Percentiles rank a stretch among this genome's conserved stretches.
Evolutionary conservation across 2,329 filamentous ascomycete species (phyloP).

Genomic region (Phoma sp.): DNA sequence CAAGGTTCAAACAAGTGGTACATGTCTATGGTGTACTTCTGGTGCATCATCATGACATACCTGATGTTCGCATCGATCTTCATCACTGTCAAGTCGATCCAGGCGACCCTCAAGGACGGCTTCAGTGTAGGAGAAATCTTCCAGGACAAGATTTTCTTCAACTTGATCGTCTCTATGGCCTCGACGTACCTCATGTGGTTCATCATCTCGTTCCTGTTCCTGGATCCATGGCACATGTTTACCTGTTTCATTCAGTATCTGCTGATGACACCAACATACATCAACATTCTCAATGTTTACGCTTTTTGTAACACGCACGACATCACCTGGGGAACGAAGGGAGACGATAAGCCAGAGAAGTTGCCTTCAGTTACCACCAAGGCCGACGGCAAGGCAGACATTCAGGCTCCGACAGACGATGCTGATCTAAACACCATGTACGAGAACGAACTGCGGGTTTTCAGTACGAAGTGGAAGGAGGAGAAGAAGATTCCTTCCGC

Average conservation of each 20-base stretch:
- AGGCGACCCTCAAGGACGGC: conserved; percentile 70
- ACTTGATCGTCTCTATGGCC: conserved; percentile 87
- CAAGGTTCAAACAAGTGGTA: conserved; percentile 94
- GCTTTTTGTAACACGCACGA: conserved; percentile 99
- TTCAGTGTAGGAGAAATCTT: conserved; percentile 80
- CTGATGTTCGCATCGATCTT: conserved; percentile 94
- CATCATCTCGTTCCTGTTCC: conserved; percentile 88
- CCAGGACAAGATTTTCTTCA: conserved; percentile 88
- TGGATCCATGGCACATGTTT: conserved; percentile 99
- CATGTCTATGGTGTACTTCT: conserved; percentile 98
- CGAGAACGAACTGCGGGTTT: conserved; percentile 79
- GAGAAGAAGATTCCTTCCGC: conserved; percentile 70
- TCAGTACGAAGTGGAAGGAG: conserved; percentile 76
- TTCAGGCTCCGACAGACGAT: conserved; percentile 85
- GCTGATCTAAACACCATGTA: conserved; percentile 95
- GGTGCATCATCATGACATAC: conserved; percentile 91
- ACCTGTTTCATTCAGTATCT: conserved; percentile 95
- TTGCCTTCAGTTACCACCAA: conserved; percentile 88
- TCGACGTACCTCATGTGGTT: conserved; percentile 96
- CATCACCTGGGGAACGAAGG: conserved; percentile 97
- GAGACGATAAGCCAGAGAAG: conserved; percentile 93
- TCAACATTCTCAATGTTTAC: conserved; percentile 98
- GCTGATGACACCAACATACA: conserved; percentile 92
- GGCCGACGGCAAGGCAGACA: conserved; percentile 92
- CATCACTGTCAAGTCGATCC: conserved; percentile 88